phyloP scores from a whole-genome alignment of 2,329 filamentous ascomycete species.

The Metarhizium sp. region DNA sequence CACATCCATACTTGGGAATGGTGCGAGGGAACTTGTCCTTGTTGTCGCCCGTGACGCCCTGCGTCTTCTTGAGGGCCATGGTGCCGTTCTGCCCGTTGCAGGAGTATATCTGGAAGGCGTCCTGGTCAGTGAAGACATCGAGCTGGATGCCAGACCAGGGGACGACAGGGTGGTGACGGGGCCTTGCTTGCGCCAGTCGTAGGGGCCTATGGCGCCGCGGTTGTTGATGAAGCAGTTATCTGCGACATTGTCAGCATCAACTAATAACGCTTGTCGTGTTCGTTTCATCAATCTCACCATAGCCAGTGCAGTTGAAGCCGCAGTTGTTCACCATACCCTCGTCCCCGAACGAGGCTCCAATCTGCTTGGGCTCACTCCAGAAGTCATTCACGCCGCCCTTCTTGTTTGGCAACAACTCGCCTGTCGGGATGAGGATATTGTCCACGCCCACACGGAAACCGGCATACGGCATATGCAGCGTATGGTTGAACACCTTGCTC shows the following conservation, averaged over 20 bases:
- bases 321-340: conserved; percentile 63
- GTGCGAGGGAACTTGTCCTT: conserved; percentile 46
- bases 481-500: conserved; percentile 57
- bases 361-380: conserved; percentile 71
- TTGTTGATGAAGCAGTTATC: conserved; percentile 63
- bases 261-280: not conserved
- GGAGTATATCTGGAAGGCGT: conserved; percentile 80
- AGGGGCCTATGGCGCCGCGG: conserved; percentile 45
- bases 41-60: conserved; percentile 45
- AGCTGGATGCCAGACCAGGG: conserved; percentile 73
- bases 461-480: conserved; percentile 62
- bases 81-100: conserved; percentile 70
- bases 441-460: conserved; percentile 61
- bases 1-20: conserved; percentile 69
- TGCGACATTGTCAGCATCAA: conserved; percentile 13
- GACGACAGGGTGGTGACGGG: conserved; percentile 61
- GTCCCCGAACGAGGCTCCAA: conserved; percentile 60
- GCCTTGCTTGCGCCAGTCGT: conserved; percentile 52
- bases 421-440: conserved; percentile 64
- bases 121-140: conserved; percentile 75
- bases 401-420: conserved; percentile 62
- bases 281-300: conserved; percentile 45
- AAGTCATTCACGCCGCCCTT: conserved; percentile 66
- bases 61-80: conserved; percentile 58
- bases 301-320: conserved; percentile 73